phyloP scores from a whole-genome alignment of 108 stramenopile genomes.

The Pseudonitzschia delicatissima region DNA sequence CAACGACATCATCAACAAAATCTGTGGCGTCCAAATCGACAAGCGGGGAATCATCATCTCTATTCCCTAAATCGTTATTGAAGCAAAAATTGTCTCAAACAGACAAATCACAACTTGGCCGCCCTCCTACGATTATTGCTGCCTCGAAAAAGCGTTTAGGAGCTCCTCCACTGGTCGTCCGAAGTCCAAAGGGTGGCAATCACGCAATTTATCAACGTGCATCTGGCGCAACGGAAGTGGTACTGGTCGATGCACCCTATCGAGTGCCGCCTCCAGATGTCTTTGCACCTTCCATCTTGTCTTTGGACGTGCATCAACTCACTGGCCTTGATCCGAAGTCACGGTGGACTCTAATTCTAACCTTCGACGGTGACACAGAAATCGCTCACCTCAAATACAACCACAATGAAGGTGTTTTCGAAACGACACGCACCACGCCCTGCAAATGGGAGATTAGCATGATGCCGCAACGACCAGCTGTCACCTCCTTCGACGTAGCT shows the following conservation, averaged over 20 bases:
- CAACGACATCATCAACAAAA: background rate
- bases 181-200: slow-evolving; percentile 16
- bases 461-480: slow-evolving; percentile 8
- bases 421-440: slow-evolving; percentile 4
- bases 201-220: slow-evolving; percentile 33
- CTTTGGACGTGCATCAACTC: slow-evolving; percentile 18
- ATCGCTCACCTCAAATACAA: slow-evolving; percentile 17
- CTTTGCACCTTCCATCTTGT: slow-evolving; percentile 28
- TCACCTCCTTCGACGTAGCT: slow-evolving; percentile 3
- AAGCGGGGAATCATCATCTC: background rate
- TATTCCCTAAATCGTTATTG: background rate
- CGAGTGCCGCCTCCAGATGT: slow-evolving; percentile 31
- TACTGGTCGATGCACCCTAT: slow-evolving; percentile 45
- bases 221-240: slow-evolving; percentile 41
- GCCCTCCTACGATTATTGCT: background rate
- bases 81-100: background rate
- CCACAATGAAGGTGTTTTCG: background rate
- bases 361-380: slow-evolving; percentile 30
- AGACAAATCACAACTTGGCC: background rate
- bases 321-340: slow-evolving; percentile 18
- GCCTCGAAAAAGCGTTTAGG: background rate
- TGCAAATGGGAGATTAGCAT: slow-evolving; percentile 10
- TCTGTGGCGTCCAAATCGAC: background rate
- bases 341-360: slow-evolving; percentile 28
- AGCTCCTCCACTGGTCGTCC: slow-evolving; percentile 24